A percentile compares a stretch with the other conserved stretches of the same genome.
Conservation (phyloP, 108 stramenopile species). For the Epipyxis sp. region DNA sequence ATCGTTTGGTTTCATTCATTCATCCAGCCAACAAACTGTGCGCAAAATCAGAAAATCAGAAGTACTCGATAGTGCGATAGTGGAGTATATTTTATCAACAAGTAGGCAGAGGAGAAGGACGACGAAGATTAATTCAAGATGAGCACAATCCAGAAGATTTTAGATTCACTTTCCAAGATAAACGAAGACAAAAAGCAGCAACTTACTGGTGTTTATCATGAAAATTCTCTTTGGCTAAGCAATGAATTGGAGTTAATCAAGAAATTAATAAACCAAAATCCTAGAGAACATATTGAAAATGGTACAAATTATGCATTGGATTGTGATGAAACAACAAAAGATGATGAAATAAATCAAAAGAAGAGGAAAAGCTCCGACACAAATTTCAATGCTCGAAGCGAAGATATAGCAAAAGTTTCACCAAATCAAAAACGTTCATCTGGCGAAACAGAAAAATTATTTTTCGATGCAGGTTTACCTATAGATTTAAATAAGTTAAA, state of each 20-base stretch:
- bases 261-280: neutral
- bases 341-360: neutral
- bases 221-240: neutral
- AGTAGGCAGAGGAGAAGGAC: no score
- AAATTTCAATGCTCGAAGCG: neutral
- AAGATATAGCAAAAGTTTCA: neutral
- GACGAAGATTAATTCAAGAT: no score
- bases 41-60: no score
- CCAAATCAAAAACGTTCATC: constrained; percentile 16
- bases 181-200: constrained; percentile 17
- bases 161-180: no score
- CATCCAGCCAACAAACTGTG: no score
- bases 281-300: neutral
- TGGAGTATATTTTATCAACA: no score
- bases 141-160: no score
- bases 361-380: constrained; percentile 24
- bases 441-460: neutral
- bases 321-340: neutral
- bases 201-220: neutral
- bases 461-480: neutral
- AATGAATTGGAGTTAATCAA: constrained; percentile 13
- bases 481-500: constrained; percentile 15
- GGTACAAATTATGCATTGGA: neutral
- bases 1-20: no score
- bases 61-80: no score